Conservation (phyloP, 148 eudicot genomes). For the Diospyros kaki region DNA sequence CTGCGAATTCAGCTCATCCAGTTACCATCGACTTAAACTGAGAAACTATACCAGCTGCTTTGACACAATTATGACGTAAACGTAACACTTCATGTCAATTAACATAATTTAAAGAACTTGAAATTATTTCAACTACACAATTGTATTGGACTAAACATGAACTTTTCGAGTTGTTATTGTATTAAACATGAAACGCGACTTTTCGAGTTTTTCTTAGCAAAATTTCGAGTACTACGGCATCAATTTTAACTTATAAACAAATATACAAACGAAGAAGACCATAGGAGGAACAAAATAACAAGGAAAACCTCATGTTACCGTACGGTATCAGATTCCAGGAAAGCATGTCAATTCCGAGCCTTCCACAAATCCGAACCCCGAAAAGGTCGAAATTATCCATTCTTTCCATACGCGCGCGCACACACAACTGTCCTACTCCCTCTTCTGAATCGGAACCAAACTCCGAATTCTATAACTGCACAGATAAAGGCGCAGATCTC, state of each 20-base stretch:
- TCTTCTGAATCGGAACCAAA: background rate
- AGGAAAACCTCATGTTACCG: background rate
- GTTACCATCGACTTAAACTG: background rate
- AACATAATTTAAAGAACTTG: background rate
- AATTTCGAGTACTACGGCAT: background rate
- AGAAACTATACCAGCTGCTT: background rate
- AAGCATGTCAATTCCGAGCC: background rate
- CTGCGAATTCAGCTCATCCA: background rate
- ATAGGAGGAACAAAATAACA: background rate
- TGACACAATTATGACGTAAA: background rate
- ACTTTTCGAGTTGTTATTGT: no score
- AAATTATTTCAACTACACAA: background rate
- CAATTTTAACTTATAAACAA: background rate
- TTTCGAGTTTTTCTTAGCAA: background rate
- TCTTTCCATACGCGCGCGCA: background rate
- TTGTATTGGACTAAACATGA: no score
- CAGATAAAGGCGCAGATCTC: constrained; percentile 3
- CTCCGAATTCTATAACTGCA: background rate
- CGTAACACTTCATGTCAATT: background rate
- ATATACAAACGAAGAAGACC: background rate
- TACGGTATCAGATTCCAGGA: background rate
- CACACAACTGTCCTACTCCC: background rate
- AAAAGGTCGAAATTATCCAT: background rate
- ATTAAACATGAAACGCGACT: background rate
- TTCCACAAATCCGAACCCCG: background rate